A percentile compares a stretch with the other conserved stretches of the same genome.
Evolutionary conservation across 257 asterid genomes (phyloP).

Genomic region (Buddleja alternifolia): DNA sequence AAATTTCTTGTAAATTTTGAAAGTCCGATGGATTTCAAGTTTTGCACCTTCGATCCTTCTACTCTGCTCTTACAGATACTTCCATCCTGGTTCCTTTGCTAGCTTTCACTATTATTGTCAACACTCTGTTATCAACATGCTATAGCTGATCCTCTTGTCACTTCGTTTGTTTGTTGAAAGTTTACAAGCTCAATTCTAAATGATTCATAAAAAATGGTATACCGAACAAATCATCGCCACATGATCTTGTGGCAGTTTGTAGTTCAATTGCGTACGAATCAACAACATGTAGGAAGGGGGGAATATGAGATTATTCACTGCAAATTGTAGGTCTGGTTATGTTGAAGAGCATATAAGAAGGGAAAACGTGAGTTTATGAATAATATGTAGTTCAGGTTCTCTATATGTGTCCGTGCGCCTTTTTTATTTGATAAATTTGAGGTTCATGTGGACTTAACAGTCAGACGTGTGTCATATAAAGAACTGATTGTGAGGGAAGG

Average conservation of each 20-base stretch:
- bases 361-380: neutral
- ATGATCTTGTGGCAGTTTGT: neutral
- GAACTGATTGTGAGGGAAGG: no score
- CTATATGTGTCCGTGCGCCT: neutral
- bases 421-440: neutral
- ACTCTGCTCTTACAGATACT: no score
- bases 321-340: neutral
- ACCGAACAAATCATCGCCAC: neutral
- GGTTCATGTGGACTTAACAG: neutral
- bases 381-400: no score
- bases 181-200: no score
- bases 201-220: neutral
- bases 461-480: neutral
- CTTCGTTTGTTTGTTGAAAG: no score
- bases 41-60: no score
- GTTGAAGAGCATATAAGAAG: neutral
- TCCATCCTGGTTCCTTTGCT: no score
- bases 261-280: neutral
- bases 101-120: no score
- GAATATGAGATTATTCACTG: neutral
- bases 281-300: neutral
- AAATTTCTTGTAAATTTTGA: no score
- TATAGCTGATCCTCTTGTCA: no score
- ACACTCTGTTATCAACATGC: no score
- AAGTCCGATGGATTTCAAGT: no score